Conservation (phyloP, 1,139 yeast species). For the Debaryomyces coudertii region DNA sequence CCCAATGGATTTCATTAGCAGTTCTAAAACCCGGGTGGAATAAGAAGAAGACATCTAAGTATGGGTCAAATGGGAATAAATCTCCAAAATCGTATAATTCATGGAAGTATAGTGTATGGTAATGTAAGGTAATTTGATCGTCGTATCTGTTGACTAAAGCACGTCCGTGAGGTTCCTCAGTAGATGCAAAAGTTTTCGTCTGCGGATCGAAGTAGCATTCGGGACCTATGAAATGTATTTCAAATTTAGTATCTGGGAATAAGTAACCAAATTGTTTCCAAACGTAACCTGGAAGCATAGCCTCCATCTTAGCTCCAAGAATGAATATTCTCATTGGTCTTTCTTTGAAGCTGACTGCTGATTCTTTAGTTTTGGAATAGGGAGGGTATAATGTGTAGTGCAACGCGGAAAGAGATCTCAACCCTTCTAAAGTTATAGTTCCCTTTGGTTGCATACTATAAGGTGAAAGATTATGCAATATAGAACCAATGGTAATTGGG, state of each 20-base stretch:
- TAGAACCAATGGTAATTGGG: conserved; percentile 86
- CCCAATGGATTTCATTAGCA: conserved; percentile 82
- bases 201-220: conserved; percentile 77
- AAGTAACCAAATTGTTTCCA: conserved; percentile 93
- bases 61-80: conserved; percentile 97
- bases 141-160: conserved; percentile 77
- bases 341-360: conserved; percentile 61
- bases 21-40: conserved; percentile 96
- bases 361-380: conserved; percentile 51
- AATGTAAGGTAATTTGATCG: conserved; percentile 71
- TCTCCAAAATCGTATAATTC: conserved; percentile 89
- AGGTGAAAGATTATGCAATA: conserved; percentile 84
- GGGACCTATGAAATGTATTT: conserved; percentile 92
- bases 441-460: conserved; percentile 81
- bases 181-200: conserved; percentile 39
- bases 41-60: conserved; percentile 84
- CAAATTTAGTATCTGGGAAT: conserved; percentile 81
- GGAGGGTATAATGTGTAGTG: conserved; percentile 86
- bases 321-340: conserved; percentile 89
- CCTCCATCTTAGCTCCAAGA: conserved; percentile 90
- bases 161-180: conserved; percentile 48
- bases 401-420: conserved; percentile 88
- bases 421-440: conserved; percentile 87
- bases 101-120: conserved; percentile 90
- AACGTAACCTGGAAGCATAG: conserved; percentile 90